phyloP scores from a whole-genome alignment of 2,329 filamentous ascomycete genomes.

The Arthrobotrys megalospora region DNA sequence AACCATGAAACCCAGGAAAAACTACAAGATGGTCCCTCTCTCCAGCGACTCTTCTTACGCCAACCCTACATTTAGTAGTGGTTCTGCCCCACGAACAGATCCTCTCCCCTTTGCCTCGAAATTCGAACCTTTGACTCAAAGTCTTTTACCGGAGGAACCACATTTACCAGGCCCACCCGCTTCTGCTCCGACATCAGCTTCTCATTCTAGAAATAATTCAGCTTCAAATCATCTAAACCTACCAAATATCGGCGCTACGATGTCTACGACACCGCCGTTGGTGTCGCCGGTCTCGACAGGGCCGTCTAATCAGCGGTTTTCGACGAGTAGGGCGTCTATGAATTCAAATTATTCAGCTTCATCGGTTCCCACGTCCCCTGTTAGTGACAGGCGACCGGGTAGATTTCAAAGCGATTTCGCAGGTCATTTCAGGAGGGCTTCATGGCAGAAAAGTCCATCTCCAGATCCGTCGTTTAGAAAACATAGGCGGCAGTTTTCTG shows the following conservation, averaged over 20 bases:
- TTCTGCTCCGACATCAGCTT: background rate
- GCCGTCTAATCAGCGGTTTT: background rate
- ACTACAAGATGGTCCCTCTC: slow-evolving; percentile 42
- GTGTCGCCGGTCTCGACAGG: slow-evolving; percentile 35
- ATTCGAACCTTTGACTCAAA: slow-evolving; percentile 49
- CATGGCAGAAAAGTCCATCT: slow-evolving; percentile 38
- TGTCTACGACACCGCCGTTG: slow-evolving; percentile 33
- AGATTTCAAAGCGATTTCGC: slow-evolving; percentile 54
- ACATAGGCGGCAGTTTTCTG: slow-evolving; percentile 46
- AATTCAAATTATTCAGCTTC: slow-evolving; percentile 25
- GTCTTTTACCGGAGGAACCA: slow-evolving; percentile 41
- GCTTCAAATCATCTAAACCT: background rate
- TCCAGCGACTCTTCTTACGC: slow-evolving; percentile 24
- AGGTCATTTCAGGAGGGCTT: slow-evolving; percentile 1
- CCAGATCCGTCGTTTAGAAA: slow-evolving; percentile 48
- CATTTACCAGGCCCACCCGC: slow-evolving; percentile 36
- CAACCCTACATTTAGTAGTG: slow-evolving; percentile 44
- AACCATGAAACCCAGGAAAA: slow-evolving; percentile 40
- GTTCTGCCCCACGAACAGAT: slow-evolving; percentile 27
- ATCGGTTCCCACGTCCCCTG: slow-evolving; percentile 26
- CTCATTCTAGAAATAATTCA: background rate
- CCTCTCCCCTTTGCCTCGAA: slow-evolving; percentile 50
- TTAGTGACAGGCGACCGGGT: slow-evolving; percentile 38
- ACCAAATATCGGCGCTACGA: slow-evolving; percentile 13
- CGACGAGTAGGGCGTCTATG: background rate